Evolutionary conservation across 345 rosid genomes (phyloP).

Genomic region (Arabis alpina): DNA sequence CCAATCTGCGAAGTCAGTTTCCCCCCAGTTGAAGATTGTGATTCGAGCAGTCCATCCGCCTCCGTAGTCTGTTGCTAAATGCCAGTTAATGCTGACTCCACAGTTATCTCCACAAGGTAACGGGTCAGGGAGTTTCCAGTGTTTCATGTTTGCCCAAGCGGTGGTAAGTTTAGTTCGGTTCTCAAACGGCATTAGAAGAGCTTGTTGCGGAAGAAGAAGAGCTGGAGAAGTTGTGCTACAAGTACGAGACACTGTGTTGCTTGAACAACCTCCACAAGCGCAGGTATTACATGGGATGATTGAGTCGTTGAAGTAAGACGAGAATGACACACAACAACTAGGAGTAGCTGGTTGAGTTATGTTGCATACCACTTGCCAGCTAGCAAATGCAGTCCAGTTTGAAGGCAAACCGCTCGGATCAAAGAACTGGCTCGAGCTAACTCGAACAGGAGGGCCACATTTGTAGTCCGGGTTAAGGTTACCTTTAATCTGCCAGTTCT

Average conservation of each 20-base stretch:
- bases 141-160: slow-evolving; percentile 81
- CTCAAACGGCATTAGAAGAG: slow-evolving; percentile 85
- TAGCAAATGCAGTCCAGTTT: slow-evolving; percentile 69
- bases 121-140: slow-evolving; percentile 60
- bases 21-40: slow-evolving; percentile 93
- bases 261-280: slow-evolving; percentile 79
- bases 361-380: slow-evolving; percentile 98
- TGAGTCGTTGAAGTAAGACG: slow-evolving; percentile 90
- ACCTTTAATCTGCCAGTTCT: slow-evolving; percentile 84
- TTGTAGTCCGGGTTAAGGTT: slow-evolving; percentile 79
- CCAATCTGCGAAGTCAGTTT: slow-evolving; percentile 78
- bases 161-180: slow-evolving; percentile 63
- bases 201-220: slow-evolving; percentile 74
- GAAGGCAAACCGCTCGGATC: slow-evolving; percentile 74
- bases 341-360: slow-evolving; percentile 72
- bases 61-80: slow-evolving; percentile 67
- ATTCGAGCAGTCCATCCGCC: slow-evolving; percentile 88
- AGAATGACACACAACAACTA: slow-evolving; percentile 87
- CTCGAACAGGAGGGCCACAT: slow-evolving; percentile 86
- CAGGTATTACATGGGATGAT: slow-evolving; percentile 84
- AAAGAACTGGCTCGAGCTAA: slow-evolving; percentile 73
- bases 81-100: slow-evolving; percentile 96
- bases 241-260: slow-evolving; percentile 52
- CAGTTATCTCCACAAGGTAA: slow-evolving; percentile 91
- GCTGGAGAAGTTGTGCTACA: slow-evolving; percentile 78